These are phyloP conservation scores for Camillea tinctor DNA, from an alignment of 2,329 filamentous ascomycete genomes.

Conservation along the genomic window DNA sequence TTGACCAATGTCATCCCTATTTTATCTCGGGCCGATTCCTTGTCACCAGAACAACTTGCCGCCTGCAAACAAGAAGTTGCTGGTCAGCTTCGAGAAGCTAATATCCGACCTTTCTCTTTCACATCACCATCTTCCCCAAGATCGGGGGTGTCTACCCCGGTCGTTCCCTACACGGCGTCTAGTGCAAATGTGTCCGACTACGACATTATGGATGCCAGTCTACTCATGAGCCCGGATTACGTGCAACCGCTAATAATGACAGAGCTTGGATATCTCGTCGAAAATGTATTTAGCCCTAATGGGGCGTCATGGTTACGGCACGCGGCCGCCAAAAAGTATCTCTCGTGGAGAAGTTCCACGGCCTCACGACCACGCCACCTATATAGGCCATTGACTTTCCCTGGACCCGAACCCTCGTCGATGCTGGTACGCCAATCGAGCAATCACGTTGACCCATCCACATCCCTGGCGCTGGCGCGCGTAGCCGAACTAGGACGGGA, in stretches of 20 bases:
- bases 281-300: slow-evolving; percentile 72
- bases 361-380: slow-evolving; percentile 32
- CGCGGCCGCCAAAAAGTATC: slow-evolving; percentile 75
- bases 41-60: slow-evolving; percentile 57
- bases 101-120: slow-evolving; percentile 68
- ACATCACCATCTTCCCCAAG: slow-evolving; percentile 36
- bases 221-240: slow-evolving; percentile 91
- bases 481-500: slow-evolving; percentile 46
- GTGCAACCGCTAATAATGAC: slow-evolving; percentile 75
- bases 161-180: slow-evolving; percentile 71
- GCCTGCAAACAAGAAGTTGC: slow-evolving; percentile 60
- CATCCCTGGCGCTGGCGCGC: slow-evolving; percentile 58
- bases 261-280: slow-evolving; percentile 69
- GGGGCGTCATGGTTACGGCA: slow-evolving; percentile 81
- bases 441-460: slow-evolving; percentile 31
- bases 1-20: slow-evolving; percentile 85
- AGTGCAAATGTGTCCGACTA: slow-evolving; percentile 68
- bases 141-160: slow-evolving; percentile 24
- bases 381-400: slow-evolving; percentile 34
- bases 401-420: slow-evolving; percentile 9
- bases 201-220: slow-evolving; percentile 87
- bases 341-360: slow-evolving; percentile 60
- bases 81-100: slow-evolving; percentile 53
- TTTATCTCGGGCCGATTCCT: slow-evolving; percentile 72
- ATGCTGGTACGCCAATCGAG: slow-evolving; percentile 9